Evolutionary conservation across 1,284 basidiomycete genomes (phyloP).

Genomic region (Pyrrhoderma noxium): DNA sequence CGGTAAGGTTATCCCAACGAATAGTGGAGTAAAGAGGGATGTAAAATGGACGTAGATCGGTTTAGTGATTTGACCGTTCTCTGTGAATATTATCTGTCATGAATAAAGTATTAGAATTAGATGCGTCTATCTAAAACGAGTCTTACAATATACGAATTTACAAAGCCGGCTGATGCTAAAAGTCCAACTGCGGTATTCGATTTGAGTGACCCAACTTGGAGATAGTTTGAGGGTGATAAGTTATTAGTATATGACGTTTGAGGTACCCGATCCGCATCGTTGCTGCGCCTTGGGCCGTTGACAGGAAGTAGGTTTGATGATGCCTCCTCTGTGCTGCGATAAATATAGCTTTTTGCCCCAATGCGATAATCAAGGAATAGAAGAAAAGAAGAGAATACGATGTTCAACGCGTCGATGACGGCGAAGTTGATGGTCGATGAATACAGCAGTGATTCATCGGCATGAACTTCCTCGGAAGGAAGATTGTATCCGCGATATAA

Average conservation of each 20-base stretch:
- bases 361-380: conserved; percentile 1
- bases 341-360: neutral
- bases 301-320: too few relatives aligned
- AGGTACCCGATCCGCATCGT: too few relatives aligned
- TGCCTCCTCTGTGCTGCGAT: neutral
- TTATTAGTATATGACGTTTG: too few relatives aligned
- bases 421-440: conserved; percentile 4
- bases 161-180: conserved; percentile 2
- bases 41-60: conserved; percentile 18
- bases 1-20: conserved; percentile 16
- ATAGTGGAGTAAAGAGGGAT: conserved; percentile 16
- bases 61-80: conserved; percentile 11
- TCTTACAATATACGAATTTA: conserved; percentile 10
- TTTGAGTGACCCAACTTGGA: neutral
- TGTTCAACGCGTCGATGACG: conserved; percentile 6
- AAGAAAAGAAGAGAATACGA: neutral
- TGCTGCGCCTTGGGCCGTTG: too few relatives aligned
- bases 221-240: neutral
- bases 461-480: neutral
- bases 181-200: conserved; percentile 9
- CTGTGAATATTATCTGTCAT: conserved; percentile 1
- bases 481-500: neutral
- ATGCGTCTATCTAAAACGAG: neutral
- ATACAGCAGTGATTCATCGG: neutral
- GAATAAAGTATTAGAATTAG: neutral